Evolutionary conservation across 768 basidiomycete genomes (phyloP).

Genomic region (Lepiota venenata): DNA sequence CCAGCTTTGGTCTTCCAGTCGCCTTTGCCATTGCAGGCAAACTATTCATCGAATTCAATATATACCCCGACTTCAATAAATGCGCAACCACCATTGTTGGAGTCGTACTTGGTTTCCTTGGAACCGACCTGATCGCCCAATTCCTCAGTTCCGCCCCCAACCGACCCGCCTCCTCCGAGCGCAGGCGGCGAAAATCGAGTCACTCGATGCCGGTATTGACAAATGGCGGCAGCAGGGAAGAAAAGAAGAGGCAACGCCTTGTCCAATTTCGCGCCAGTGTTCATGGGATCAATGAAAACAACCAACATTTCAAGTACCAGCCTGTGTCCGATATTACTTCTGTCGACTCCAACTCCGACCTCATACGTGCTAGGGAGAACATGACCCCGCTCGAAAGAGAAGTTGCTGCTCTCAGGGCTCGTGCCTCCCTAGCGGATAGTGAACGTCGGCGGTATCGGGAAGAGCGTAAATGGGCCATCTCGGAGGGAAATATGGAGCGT

Average conservation of each 20-base stretch:
- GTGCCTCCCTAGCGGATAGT: constrained; percentile 78
- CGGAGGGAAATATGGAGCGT: constrained; percentile 71
- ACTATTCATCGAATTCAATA: constrained; percentile 60
- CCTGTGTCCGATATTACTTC: constrained; percentile 60
- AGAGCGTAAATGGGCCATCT: constrained; percentile 83
- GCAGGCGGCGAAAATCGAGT: constrained; percentile 26
- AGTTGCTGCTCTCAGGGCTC: constrained; percentile 69
- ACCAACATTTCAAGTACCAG: constrained; percentile 22
- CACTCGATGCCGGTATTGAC: constrained; percentile 15
- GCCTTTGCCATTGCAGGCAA: constrained; percentile 57
- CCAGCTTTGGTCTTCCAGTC: constrained; percentile 51
- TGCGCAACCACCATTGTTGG: constrained; percentile 62
- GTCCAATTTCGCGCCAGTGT: constrained; percentile 44
- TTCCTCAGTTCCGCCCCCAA: constrained; percentile 47
- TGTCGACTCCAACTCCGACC: constrained; percentile 66
- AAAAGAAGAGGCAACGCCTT: constrained; percentile 32
- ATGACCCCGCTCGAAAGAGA: constrained; percentile 71
- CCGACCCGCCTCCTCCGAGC: constrained; percentile 25
- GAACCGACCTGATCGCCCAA: constrained; percentile 69
- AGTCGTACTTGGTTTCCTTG: constrained; percentile 63
- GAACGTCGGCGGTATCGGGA: constrained; percentile 82
- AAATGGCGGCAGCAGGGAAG: constrained; percentile 14
- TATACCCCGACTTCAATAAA: constrained; percentile 49
- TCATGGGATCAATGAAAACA: constrained; percentile 33
- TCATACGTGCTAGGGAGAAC: constrained; percentile 52